phyloP scores from a whole-genome alignment of 768 basidiomycete species.

The Melanogaster broomeanus region DNA sequence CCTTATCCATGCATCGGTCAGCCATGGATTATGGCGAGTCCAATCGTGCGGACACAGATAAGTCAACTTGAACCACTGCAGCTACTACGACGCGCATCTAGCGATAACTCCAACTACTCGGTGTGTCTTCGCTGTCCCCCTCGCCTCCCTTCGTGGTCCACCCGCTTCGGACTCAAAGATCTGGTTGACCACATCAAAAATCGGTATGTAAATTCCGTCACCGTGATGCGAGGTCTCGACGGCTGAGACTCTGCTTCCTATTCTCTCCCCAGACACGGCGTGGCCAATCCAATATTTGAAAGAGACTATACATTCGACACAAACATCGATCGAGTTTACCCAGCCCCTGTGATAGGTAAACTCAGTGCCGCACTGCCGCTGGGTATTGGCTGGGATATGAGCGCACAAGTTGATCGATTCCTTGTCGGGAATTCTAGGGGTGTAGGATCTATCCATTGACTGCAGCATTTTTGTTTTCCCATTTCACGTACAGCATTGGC shows the following conservation, averaged over 20 bases:
- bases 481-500: background rate
- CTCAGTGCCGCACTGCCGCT: background rate
- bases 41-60: background rate
- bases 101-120: slow-evolving; percentile 16
- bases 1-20: slow-evolving; percentile 2
- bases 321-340: slow-evolving; percentile 20
- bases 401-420: background rate
- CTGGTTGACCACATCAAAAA: slow-evolving; percentile 19
- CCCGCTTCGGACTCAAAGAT: slow-evolving; percentile 16
- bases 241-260: background rate
- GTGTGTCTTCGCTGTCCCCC: slow-evolving; percentile 27
- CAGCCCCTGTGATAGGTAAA: slow-evolving; percentile 6
- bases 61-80: background rate
- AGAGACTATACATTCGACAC: slow-evolving; percentile 20
- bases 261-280: slow-evolving; percentile 15
- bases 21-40: slow-evolving; percentile 11
- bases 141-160: slow-evolving; percentile 28
- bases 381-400: background rate
- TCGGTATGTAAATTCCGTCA: slow-evolving; percentile 11
- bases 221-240: background rate
- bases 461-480: background rate
- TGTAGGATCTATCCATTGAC: background rate
- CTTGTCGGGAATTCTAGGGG: background rate
- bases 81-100: background rate
- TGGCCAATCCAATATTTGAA: slow-evolving; percentile 15